Percentiles rank a stretch among this genome's conserved stretches.
phyloP scores from a whole-genome alignment of 78 protist genomes.

The Dictyostelium citrinum region DNA sequence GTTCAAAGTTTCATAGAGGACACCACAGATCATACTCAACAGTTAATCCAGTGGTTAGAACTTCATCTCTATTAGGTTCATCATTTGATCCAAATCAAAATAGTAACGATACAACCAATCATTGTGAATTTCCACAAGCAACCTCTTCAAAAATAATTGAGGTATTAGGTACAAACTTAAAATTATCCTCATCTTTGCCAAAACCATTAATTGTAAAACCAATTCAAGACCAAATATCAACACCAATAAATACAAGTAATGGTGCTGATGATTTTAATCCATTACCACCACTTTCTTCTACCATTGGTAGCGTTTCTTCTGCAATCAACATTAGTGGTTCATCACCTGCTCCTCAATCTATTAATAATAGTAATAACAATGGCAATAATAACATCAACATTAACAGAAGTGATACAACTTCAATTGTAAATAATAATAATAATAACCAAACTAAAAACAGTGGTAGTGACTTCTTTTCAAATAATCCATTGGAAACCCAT shows the following conservation, averaged over 20 bases:
- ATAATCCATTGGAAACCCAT: conserved; percentile 47
- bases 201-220: neutral
- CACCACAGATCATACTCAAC: conserved; percentile 40
- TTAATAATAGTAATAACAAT: neutral
- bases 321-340: neutral
- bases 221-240: neutral
- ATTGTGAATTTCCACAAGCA: conserved; percentile 5
- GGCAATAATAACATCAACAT: neutral
- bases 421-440: conserved; percentile 1
- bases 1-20: neutral
- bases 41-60: conserved; percentile 5
- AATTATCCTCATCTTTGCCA: conserved; percentile 29
- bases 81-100: conserved; percentile 36
- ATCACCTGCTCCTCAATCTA: neutral
- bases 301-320: neutral
- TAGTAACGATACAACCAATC: conserved; percentile 26
- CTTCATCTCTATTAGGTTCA: neutral
- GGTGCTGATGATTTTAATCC: conserved; percentile 12
- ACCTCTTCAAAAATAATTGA: neutral
- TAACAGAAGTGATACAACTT: neutral
- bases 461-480: conserved; percentile 10
- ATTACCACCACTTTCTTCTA: conserved; percentile 38
- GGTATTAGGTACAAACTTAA: neutral
- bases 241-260: neutral
- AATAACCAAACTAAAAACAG: neutral